Conservation (phyloP, 2,329 filamentous ascomycete genomes). For the Byssothecium circinans region DNA sequence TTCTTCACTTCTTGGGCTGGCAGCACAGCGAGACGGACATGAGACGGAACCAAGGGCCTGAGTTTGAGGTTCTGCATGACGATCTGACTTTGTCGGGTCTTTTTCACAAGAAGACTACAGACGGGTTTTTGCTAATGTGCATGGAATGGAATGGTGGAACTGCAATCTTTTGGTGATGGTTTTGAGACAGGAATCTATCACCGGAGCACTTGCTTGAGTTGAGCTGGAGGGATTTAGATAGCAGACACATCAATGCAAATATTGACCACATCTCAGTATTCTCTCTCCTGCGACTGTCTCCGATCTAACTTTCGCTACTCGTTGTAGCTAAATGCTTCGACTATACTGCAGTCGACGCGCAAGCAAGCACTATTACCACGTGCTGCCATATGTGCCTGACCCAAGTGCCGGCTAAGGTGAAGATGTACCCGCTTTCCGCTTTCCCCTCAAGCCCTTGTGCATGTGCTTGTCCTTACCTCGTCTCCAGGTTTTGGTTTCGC, state of each 20-base stretch:
- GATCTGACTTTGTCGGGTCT: not conserved
- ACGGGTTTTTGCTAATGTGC: not conserved
- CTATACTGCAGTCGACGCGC: too few relatives aligned
- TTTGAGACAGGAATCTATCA: not conserved
- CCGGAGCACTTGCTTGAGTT: not conserved
- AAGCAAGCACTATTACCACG: not conserved
- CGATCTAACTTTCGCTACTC: too few relatives aligned
- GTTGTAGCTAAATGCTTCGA: too few relatives aligned
- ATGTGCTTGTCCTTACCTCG: not conserved
- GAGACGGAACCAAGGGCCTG: not conserved
- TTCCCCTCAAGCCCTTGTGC: too few relatives aligned
- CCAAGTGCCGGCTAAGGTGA: not conserved
- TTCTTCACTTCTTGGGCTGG: not conserved
- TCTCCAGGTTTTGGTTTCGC: not conserved
- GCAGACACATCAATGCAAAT: conserved; percentile 1
- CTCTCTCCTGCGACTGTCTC: not conserved
- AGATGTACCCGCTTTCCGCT: not conserved
- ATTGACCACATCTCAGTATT: not conserved
- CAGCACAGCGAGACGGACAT: too few relatives aligned
- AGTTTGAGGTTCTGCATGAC: not conserved
- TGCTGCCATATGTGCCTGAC: not conserved
- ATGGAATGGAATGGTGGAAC: not conserved
- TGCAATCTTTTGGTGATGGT: conserved; percentile 1
- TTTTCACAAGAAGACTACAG: not conserved
- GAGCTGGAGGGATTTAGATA: not conserved